Percentiles rank a stretch among this genome's conserved stretches.
These are phyloP conservation scores for Lipomyces anomalus DNA, from an alignment of 805 yeast genomes.

Conservation along the genomic window DNA sequence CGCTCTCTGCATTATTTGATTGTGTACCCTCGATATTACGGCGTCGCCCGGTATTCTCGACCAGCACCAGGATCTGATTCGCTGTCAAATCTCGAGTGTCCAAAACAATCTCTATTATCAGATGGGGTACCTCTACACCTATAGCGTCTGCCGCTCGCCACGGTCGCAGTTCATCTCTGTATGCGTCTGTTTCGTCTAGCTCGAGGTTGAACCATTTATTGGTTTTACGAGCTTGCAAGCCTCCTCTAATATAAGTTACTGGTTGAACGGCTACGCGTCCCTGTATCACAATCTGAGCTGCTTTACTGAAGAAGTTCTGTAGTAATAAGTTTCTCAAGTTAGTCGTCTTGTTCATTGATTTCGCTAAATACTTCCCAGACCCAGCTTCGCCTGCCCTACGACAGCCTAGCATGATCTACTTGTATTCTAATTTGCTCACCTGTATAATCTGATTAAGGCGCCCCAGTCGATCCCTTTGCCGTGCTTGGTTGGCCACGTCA, in stretches of 20 bases:
- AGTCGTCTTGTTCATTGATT: too few species aligned
- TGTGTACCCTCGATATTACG: slow-evolving; percentile 46
- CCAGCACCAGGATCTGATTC: slow-evolving; percentile 54
- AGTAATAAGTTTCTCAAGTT: too few species aligned
- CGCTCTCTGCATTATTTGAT: slow-evolving; percentile 59
- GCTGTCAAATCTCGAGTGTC: slow-evolving; percentile 56
- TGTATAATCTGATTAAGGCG: too few species aligned
- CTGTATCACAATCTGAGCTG: slow-evolving; percentile 35
- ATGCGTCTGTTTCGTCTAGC: slow-evolving; percentile 35
- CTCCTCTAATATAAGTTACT: slow-evolving; percentile 15
- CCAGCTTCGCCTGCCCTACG: too few species aligned
- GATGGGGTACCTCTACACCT: slow-evolving; percentile 42
- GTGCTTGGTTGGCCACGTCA: too few species aligned
- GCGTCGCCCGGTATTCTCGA: slow-evolving; percentile 47
- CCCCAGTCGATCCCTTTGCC: too few species aligned
- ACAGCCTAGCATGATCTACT: too few species aligned
- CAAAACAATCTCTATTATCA: slow-evolving; percentile 77
- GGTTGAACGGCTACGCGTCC: slow-evolving; percentile 30
- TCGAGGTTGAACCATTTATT: slow-evolving; percentile 40
- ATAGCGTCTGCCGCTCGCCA: slow-evolving; percentile 45
- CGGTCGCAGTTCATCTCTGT: slow-evolving; percentile 52
- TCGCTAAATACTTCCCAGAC: too few species aligned
- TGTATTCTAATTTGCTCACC: too few species aligned
- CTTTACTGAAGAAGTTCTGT: slow-evolving; percentile 38
- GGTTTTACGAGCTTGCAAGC: slow-evolving; percentile 25